Evolutionary conservation across 2,329 filamentous ascomycete species (phyloP).

Genomic region (Helotiales sp.): DNA sequence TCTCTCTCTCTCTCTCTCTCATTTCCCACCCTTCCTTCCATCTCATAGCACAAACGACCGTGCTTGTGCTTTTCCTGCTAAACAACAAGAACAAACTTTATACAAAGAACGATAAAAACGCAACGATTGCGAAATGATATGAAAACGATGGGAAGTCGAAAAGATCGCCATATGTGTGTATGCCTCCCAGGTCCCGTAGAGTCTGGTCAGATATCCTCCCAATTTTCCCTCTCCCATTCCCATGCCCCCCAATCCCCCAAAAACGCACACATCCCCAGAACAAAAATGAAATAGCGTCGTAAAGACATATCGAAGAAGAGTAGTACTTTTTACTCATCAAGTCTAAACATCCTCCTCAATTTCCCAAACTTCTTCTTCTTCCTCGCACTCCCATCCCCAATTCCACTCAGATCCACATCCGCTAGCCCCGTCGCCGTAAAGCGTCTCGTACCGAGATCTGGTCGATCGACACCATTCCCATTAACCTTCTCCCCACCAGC

Average conservation of each 20-base stretch:
- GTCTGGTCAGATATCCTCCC: neutral
- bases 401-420: constrained; percentile 19
- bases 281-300: neutral
- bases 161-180: neutral
- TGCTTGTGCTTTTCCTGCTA: neutral
- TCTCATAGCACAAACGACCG: too few species aligned
- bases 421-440: constrained; percentile 29
- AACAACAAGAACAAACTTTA: neutral
- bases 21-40: neutral
- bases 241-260: neutral
- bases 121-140: neutral
- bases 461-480: constrained; percentile 14
- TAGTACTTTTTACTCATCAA: constrained; percentile 46
- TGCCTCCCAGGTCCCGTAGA: neutral
- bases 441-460: constrained; percentile 24
- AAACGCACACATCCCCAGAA: neutral
- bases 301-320: neutral
- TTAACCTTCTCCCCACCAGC: constrained; percentile 1
- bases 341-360: constrained; percentile 64
- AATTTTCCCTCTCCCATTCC: neutral
- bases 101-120: neutral
- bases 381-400: constrained; percentile 9
- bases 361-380: constrained; percentile 70
- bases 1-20: neutral
- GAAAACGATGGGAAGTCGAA: too few species aligned